Base-by-base conservation (phyloP, 768 basidiomycete species). In the Glaciozyma martinii region DNA sequence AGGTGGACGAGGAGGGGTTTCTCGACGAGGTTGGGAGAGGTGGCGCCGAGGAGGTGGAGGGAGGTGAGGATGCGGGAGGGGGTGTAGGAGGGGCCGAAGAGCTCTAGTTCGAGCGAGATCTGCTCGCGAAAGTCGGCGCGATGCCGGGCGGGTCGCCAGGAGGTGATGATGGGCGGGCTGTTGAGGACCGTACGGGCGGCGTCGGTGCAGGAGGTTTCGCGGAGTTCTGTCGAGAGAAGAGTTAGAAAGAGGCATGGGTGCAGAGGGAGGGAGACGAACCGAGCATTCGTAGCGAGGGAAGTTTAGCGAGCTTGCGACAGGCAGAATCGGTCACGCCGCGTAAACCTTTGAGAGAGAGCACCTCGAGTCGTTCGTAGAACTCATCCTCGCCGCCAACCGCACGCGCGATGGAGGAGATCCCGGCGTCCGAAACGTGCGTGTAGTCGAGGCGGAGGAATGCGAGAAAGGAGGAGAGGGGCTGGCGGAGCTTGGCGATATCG, bases 391-490 rank as follows among this genome's bases (percentile, higher is more conserved):
- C 37, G 3, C 40, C 32, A 7, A 59, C 58, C 8, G 58, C 63
- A 3, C 63, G 12, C 12, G 57, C 56, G 58, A 68, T 62, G 60
- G 63, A 68, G 0, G 12, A 27, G 16, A 68, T 18, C 8, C 60
- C 67, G 9, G 1, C 49, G 63, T 65, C 63, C 27, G 63, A 56
- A 9, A 65, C 27, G 16, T 21, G 2, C 9, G 67, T 68, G 4
- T 46, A 44, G 40, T 65, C 67, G 40, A 68, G 67, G 9, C 53
- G 54, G 44, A 68, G 63, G 2, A 65, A 58, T 10, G 67, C 60
- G 23, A 68, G 60, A 33, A 63, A 67, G 25, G 49, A 49, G 30
- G 66, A 63, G 2, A 68, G 30, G 19, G 67, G 67, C n/a, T 64
- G 30, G 16, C 52, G 46, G 2, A 68, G 58, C 46, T 60, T 59